Evolutionary conservation across 2,329 filamentous ascomycete species (phyloP).

Genomic region (Colletotrichum incanum): DNA sequence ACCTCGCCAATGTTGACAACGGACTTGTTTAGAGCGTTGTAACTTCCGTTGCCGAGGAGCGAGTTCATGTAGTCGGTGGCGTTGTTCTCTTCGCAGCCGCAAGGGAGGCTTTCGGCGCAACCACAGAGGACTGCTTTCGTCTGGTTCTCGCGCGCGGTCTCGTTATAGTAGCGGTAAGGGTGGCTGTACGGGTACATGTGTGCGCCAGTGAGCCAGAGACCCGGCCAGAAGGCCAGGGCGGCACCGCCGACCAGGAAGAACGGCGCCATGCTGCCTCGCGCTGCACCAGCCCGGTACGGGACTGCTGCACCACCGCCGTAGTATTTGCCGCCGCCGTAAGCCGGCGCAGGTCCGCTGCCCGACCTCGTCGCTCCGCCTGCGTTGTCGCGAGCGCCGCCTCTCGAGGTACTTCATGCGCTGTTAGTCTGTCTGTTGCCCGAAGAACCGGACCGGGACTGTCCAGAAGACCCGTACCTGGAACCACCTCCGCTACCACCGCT

Average conservation of each 20-base stretch:
- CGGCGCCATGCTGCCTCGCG: constrained; percentile 56
- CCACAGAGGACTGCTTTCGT: constrained; percentile 73
- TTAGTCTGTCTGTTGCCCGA: not conserved
- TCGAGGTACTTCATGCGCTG: constrained; percentile 5
- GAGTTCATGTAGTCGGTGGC: constrained; percentile 68
- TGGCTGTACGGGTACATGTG: constrained; percentile 72
- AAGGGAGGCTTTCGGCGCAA: constrained; percentile 68
- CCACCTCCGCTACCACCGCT: constrained; percentile 34
- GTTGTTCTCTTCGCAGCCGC: constrained; percentile 65
- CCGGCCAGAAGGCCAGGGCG: constrained; percentile 73
- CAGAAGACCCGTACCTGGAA: constrained; percentile 42
- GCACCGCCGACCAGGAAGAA: constrained; percentile 65
- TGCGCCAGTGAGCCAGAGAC: constrained; percentile 69
- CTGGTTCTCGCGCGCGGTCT: constrained; percentile 66
- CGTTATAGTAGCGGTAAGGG: constrained; percentile 69
- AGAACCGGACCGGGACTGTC: not conserved
- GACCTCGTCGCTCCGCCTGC: constrained; percentile 67
- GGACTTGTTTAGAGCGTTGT: constrained; percentile 68
- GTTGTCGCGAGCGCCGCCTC: constrained; percentile 48
- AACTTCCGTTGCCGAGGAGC: constrained; percentile 75
- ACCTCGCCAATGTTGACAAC: constrained; percentile 71
- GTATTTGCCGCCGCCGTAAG: constrained; percentile 74
- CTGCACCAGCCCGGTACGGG: constrained; percentile 72
- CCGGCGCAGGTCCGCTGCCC: constrained; percentile 71
- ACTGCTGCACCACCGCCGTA: constrained; percentile 76